phyloP scores from a whole-genome alignment of 768 basidiomycete genomes.

The Coprinopsis sp. region DNA sequence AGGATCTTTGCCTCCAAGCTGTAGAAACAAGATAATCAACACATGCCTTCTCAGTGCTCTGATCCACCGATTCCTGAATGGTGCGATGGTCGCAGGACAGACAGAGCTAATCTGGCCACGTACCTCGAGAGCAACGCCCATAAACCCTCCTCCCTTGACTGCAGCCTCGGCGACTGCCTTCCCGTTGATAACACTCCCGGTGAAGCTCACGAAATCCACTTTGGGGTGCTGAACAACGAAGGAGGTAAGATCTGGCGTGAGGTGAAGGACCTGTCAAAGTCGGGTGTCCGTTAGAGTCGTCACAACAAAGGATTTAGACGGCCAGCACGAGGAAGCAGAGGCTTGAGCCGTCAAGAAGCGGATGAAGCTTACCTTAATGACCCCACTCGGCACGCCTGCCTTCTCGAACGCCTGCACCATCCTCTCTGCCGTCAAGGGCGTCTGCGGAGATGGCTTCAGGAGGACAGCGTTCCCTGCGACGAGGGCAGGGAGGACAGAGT shows the following conservation, averaged over 20 bases:
- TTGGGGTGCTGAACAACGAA: conserved; percentile 58
- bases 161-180: conserved; percentile 69
- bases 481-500: conserved; percentile 88
- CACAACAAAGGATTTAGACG: too few relatives aligned
- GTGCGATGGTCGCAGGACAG: too few relatives aligned
- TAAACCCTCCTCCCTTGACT: conserved; percentile 63
- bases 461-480: conserved; percentile 88
- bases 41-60: background rate
- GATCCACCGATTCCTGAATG: too few relatives aligned
- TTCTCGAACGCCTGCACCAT: conserved; percentile 61
- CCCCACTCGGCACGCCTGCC: conserved; percentile 74
- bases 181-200: conserved; percentile 79
- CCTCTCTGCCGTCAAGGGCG: conserved; percentile 83
- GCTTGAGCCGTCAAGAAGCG: too few relatives aligned
- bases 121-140: conserved; percentile 84
- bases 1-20: conserved; percentile 97
- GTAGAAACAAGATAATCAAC: background rate
- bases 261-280: conserved; percentile 76
- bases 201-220: conserved; percentile 86
- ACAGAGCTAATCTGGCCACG: conserved; percentile 6
- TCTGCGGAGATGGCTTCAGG: conserved; percentile 96
- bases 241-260: conserved; percentile 58
- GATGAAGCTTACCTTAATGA: too few relatives aligned
- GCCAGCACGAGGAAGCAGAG: too few relatives aligned
- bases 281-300: too few relatives aligned